Evolutionary conservation across 176 grass and related monocot genomes (phyloP), one percentile per base, ranked within the genome.

Genomic region (Paspalum notatum): DNA sequence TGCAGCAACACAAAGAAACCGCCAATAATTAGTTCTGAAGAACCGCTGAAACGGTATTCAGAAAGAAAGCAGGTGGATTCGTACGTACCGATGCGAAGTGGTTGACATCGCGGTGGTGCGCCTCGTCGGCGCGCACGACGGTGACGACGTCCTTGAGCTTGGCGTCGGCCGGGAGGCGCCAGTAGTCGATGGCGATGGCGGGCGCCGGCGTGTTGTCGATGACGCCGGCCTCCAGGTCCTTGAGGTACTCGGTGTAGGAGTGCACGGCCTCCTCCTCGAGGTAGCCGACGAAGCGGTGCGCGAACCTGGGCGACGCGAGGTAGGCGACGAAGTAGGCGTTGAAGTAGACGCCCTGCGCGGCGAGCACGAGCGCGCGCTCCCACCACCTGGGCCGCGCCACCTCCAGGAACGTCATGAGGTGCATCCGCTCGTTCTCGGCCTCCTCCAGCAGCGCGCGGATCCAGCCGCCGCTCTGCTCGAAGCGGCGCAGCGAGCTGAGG

Each of bases 391-490:
- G 95, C 43, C 80, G 80, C 70, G 88, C 48, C 62, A 98, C 95
- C 88, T 98, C 95, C 25, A 98, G 66, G 81, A 98, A 91, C 21
- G 92, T 98, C 95, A 98, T 98, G 66, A 98, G 90, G 78, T 98
- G 95, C 95, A 98, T 98, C 24, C 95, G 90, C 90, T 98, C 95
- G 85, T 98, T 98, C 92, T 98, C 95, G 49, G 95, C 95, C 79
- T 98, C 95, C 85, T 98, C 95, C 20, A 95, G 84, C 7, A 98
- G 84, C 16, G 82, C 84, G 0, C 90, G 88, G 84, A 98, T 68
- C 95, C 95, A 98, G 0, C 95, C 92, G 55, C 95, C 95, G 85
- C 90, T 95, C 49, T 95, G 90, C 88, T 98, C 95, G 60, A 98
- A 98, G 18, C 95, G 92, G 4, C 95, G 95, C 8, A 98, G 90